Evolutionary conservation across 306 rosid genomes (phyloP).

Genomic region (Prunus mongolica): DNA sequence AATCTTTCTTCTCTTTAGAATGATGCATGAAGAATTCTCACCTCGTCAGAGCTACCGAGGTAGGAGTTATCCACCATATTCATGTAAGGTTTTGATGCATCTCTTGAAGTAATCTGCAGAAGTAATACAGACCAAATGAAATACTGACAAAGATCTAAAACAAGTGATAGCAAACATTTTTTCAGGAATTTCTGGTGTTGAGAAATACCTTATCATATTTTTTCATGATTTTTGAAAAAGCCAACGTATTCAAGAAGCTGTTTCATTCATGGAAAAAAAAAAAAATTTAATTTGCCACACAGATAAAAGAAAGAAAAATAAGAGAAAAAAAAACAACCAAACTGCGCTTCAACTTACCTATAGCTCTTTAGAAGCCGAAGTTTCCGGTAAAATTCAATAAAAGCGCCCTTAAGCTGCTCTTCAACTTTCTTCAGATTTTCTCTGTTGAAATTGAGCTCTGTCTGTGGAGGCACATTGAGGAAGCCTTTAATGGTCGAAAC

Average conservation of each 20-base stretch:
- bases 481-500: conserved; percentile 51
- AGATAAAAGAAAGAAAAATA: background rate
- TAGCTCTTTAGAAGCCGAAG: conserved; percentile 66
- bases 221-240: conserved; percentile 81
- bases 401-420: conserved; percentile 44
- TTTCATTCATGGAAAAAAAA: background rate
- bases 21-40: conserved; percentile 12
- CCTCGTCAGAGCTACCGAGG: conserved; percentile 76
- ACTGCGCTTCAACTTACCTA: conserved; percentile 15
- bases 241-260: conserved; percentile 67
- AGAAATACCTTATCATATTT: conserved; percentile 69
- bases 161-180: too few relatives aligned
- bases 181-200: too few relatives aligned
- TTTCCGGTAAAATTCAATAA: conserved; percentile 57
- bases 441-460: conserved; percentile 45
- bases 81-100: conserved; percentile 56
- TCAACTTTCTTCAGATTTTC: conserved; percentile 50
- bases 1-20: background rate
- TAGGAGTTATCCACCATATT: conserved; percentile 62
- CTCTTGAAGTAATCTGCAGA: conserved; percentile 59
- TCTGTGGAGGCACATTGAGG: conserved; percentile 34
- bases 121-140: background rate
- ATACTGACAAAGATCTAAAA: too few relatives aligned
- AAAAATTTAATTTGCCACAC: background rate
- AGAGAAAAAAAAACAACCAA: too few relatives aligned